Conservation (phyloP, 345 rosid genomes). For the Eutrema heterophyllum region DNA sequence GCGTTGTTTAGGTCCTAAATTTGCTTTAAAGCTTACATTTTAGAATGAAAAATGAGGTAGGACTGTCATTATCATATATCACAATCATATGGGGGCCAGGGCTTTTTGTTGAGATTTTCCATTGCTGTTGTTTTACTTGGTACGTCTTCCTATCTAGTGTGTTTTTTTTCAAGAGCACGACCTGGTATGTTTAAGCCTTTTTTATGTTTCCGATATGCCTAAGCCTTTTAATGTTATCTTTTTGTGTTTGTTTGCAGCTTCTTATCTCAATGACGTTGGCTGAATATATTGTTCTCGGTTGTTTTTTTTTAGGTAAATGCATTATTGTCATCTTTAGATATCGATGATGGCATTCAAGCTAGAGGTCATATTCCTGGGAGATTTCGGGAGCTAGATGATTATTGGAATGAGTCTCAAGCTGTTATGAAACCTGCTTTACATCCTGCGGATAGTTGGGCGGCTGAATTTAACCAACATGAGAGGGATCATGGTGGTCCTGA, state of each 20-base stretch:
- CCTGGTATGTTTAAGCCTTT: background rate
- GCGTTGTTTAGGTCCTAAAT: background rate
- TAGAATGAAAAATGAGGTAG: background rate
- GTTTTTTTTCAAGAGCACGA: background rate
- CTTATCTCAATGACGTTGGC: background rate
- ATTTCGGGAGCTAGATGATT: constrained; percentile 76
- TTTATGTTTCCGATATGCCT: background rate
- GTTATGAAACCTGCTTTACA: constrained; percentile 50
- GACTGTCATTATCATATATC: no score
- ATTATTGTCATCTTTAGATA: constrained; percentile 81
- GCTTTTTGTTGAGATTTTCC: background rate
- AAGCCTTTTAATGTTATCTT: background rate
- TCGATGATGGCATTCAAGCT: constrained; percentile 61
- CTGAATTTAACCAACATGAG: constrained; percentile 67
- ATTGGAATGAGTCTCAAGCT: constrained; percentile 98
- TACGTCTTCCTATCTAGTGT: background rate
- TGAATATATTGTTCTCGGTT: constrained; percentile 10
- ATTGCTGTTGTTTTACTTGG: constrained; percentile 1
- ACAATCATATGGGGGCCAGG: background rate
- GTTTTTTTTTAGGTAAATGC: constrained; percentile 67
- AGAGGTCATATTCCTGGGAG: constrained; percentile 77
- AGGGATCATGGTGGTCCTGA: constrained; percentile 52
- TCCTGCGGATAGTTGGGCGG: constrained; percentile 71
- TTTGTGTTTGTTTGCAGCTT: background rate
- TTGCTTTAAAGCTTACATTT: background rate